Evolutionary conservation across 2,329 filamentous ascomycete genomes (phyloP).

Genomic region (Epicoccum nigrum): DNA sequence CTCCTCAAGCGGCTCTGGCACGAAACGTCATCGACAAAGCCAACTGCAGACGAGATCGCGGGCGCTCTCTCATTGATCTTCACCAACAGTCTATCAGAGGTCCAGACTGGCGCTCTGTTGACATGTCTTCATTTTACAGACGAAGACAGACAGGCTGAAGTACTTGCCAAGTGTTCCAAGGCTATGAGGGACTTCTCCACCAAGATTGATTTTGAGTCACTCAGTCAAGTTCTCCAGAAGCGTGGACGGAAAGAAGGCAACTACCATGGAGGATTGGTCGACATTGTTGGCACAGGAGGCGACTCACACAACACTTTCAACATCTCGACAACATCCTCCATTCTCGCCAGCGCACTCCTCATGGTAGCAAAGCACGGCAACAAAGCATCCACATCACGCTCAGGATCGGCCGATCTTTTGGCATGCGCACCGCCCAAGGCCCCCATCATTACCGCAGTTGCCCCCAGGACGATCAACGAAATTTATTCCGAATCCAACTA

Average conservation of each 20-base stretch:
- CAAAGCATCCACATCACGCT: slow-evolving; percentile 91
- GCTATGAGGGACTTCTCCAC: slow-evolving; percentile 84
- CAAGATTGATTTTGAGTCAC: slow-evolving; percentile 67
- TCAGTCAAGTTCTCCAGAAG: slow-evolving; percentile 66
- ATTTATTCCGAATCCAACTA: slow-evolving; percentile 87
- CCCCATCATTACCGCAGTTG: slow-evolving; percentile 76
- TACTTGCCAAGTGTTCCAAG: slow-evolving; percentile 82
- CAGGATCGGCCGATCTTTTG: slow-evolving; percentile 91
- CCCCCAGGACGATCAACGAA: slow-evolving; percentile 69
- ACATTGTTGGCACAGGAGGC: slow-evolving; percentile 96
- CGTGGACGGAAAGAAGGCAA: slow-evolving; percentile 70
- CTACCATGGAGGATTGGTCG: slow-evolving; percentile 85
- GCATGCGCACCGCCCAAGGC: slow-evolving; percentile 73
- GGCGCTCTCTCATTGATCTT: slow-evolving; percentile 91
- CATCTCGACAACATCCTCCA: slow-evolving; percentile 92
- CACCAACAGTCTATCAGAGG: slow-evolving; percentile 84
- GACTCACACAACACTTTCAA: slow-evolving; percentile 99
- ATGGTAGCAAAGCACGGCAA: slow-evolving; percentile 96
- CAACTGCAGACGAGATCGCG: slow-evolving; percentile 79
- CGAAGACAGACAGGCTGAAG: slow-evolving; percentile 81
- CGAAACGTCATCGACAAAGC: slow-evolving; percentile 52
- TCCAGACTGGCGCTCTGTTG: slow-evolving; percentile 84
- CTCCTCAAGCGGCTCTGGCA: slow-evolving; percentile 76
- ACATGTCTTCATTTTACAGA: slow-evolving; percentile 92
- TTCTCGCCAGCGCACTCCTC: slow-evolving; percentile 84